Conservation (phyloP, 1,284 basidiomycete genomes). For the Ganoderma meredithae region DNA sequence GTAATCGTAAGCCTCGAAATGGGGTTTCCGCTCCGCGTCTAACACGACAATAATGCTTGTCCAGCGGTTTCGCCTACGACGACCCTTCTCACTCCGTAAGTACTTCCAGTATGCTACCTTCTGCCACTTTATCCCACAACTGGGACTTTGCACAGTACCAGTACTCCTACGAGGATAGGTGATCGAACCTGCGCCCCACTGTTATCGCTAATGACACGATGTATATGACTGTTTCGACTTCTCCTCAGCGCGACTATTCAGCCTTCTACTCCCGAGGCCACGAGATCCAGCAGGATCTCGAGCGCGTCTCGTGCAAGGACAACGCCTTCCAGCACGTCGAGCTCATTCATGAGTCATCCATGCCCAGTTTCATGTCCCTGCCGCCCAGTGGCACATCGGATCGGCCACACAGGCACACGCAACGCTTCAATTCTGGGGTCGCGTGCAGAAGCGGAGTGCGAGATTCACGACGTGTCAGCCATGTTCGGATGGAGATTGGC, state of each 20-base stretch:
- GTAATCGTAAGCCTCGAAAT: slow-evolving; percentile 37
- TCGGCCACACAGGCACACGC: slow-evolving; percentile 24
- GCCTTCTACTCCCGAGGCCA: slow-evolving; percentile 63
- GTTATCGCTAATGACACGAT: too few species aligned
- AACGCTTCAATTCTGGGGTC: slow-evolving; percentile 30
- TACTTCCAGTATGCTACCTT: not conserved
- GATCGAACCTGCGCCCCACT: too few species aligned
- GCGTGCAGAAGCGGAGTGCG: slow-evolving; percentile 40
- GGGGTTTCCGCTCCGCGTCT: not conserved
- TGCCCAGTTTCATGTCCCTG: slow-evolving; percentile 56
- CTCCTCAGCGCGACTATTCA: too few species aligned
- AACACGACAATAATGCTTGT: slow-evolving; percentile 18
- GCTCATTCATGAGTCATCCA: slow-evolving; percentile 58
- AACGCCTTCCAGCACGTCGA: slow-evolving; percentile 60
- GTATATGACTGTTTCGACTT: too few species aligned
- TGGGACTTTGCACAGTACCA: slow-evolving; percentile 53
- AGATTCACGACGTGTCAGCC: slow-evolving; percentile 59
- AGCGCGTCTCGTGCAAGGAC: slow-evolving; percentile 64
- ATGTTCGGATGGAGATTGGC: slow-evolving; percentile 61
- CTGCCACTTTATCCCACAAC: not conserved
- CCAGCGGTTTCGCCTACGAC: slow-evolving; percentile 61
- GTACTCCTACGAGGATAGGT: slow-evolving; percentile 62
- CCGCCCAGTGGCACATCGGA: slow-evolving; percentile 61
- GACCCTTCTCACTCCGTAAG: slow-evolving; percentile 60
- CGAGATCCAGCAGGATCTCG: slow-evolving; percentile 62